Percentiles rank a stretch among this genome's conserved stretches.
Evolutionary conservation across 2,329 filamentous ascomycete species (phyloP).

Genomic region (Fusarium musae): DNA sequence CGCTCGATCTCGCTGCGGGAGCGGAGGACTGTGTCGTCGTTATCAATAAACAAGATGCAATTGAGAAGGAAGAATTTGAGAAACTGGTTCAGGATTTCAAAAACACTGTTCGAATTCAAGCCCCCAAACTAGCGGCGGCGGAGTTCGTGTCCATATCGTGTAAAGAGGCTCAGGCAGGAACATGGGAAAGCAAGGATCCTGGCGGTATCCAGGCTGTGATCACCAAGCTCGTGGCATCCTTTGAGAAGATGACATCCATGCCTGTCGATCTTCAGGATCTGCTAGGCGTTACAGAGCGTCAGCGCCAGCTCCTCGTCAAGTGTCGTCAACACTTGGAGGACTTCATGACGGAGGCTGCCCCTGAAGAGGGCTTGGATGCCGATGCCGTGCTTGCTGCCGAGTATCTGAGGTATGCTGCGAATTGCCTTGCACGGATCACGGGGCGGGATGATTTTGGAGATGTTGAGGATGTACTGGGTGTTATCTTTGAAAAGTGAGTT

Average conservation of each 20-base stretch:
- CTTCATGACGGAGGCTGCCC: slow-evolving; percentile 72
- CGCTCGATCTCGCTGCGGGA: slow-evolving; percentile 62
- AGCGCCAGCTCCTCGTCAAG: slow-evolving; percentile 80
- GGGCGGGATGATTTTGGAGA: slow-evolving; percentile 86
- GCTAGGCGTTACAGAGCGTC: slow-evolving; percentile 89
- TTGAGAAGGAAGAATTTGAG: slow-evolving; percentile 50
- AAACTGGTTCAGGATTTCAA: slow-evolving; percentile 56
- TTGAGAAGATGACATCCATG: slow-evolving; percentile 76
- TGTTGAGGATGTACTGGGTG: slow-evolving; percentile 93
- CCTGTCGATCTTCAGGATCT: slow-evolving; percentile 81
- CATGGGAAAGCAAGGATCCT: slow-evolving; percentile 55
- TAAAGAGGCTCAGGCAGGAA: slow-evolving; percentile 61
- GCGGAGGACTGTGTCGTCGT: slow-evolving; percentile 64
- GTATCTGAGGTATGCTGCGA: slow-evolving; percentile 82
- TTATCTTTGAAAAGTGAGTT: slow-evolving; percentile 95
- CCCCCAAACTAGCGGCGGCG: slow-evolving; percentile 48
- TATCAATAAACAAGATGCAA: slow-evolving; percentile 71
- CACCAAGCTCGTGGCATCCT: slow-evolving; percentile 72
- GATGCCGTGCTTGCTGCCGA: slow-evolving; percentile 94
- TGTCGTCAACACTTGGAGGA: slow-evolving; percentile 78
- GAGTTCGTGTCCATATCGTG: slow-evolving; percentile 74
- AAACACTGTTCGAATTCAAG: slow-evolving; percentile 20
- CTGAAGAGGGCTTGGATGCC: slow-evolving; percentile 59
- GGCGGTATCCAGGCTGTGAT: slow-evolving; percentile 78
- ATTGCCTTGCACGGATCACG: slow-evolving; percentile 85